phyloP scores from a whole-genome alignment of 2,329 filamentous ascomycete genomes.

The Berkeleyomyces basicola region DNA sequence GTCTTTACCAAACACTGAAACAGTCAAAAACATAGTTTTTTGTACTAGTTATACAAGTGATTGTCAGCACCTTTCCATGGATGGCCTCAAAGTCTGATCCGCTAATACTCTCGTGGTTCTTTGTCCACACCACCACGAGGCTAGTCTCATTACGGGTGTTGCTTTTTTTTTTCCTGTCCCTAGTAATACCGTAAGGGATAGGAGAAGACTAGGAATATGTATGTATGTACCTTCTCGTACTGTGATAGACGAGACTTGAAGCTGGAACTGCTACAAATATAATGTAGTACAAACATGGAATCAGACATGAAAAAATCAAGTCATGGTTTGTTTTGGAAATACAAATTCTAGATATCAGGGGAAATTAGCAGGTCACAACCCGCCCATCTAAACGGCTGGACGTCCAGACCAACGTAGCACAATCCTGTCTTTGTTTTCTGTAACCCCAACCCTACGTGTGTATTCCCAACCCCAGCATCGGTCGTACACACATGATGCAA shows the following conservation, averaged over 20 bases:
- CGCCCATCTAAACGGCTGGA: background rate
- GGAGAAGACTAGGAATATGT: no score
- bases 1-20: background rate
- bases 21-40: background rate
- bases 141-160: no score
- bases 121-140: no score
- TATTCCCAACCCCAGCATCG: background rate
- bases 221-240: no score
- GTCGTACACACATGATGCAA: no score
- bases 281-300: no score
- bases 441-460: background rate
- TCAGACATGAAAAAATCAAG: no score
- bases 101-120: no score
- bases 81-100: background rate
- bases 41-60: background rate
- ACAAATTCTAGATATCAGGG: background rate
- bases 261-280: no score
- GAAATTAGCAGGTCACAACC: background rate
- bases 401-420: background rate
- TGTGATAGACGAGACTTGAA: no score
- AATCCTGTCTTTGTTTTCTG: background rate
- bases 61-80: background rate
- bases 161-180: no score
- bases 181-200: no score
- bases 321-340: background rate